A percentile compares a stretch with the other conserved stretches of the same genome.
These are phyloP conservation scores for Agaricus sinodeliciosus DNA, from an alignment of 768 basidiomycete genomes.

Conservation along the genomic window DNA sequence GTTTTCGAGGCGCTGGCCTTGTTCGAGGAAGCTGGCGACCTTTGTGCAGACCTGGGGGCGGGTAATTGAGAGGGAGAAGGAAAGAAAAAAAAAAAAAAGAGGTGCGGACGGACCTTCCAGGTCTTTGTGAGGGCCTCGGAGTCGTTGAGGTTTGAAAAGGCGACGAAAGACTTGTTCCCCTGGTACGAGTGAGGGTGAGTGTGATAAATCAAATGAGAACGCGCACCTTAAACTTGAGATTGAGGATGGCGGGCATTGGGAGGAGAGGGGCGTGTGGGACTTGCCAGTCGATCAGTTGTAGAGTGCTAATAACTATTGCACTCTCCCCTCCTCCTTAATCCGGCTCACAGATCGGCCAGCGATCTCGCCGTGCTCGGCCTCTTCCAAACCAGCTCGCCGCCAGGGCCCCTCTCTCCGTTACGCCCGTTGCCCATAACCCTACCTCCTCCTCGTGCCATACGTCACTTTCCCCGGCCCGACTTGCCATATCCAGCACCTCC, in stretches of 20 bases:
- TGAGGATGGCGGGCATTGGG: constrained; percentile 76
- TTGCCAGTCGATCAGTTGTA: too few species aligned
- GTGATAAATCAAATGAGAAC: constrained; percentile 12
- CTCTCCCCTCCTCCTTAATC: too few species aligned
- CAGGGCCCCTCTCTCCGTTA: too few species aligned
- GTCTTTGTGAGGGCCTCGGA: constrained; percentile 81
- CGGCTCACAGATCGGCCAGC: too few species aligned
- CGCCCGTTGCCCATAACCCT: too few species aligned
- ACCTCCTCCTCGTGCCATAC: too few species aligned
- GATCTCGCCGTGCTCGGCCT: too few species aligned
- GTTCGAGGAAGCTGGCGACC: constrained; percentile 86
- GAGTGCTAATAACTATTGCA: too few species aligned
- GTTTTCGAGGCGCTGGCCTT: constrained; percentile 88
- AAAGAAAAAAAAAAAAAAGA: background rate
- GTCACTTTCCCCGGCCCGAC: too few species aligned
- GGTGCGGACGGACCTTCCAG: constrained; percentile 61
- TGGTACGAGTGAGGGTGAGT: constrained; percentile 25
- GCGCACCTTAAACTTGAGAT: constrained; percentile 77
- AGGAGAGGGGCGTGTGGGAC: background rate
- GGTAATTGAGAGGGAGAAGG: constrained; percentile 1
- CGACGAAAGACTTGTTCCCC: constrained; percentile 95
- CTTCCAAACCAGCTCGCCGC: too few species aligned
- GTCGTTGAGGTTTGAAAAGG: constrained; percentile 85
- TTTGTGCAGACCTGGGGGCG: constrained; percentile 72
- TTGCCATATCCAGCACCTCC: too few species aligned